Evolutionary conservation across 495 filamentous ascomycete genomes (phyloP).

Genomic region (Xylaria curta): DNA sequence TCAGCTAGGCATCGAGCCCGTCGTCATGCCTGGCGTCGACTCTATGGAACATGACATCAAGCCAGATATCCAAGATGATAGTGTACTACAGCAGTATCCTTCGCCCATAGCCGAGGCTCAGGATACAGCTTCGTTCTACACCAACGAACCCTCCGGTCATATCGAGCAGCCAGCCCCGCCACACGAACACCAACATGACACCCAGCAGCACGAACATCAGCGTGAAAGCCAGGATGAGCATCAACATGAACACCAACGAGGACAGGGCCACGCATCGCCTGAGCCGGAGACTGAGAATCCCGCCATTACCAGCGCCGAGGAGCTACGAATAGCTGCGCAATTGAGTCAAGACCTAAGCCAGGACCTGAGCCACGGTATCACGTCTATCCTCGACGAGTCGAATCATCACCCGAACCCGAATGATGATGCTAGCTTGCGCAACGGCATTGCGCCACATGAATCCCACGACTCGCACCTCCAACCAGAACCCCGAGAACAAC

Average conservation of each 20-base stretch:
- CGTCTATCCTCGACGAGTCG: constrained; percentile 28
- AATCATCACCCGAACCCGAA: constrained; percentile 19
- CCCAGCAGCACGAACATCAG: neutral
- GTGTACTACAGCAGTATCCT: constrained; percentile 34
- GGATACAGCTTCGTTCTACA: constrained; percentile 25
- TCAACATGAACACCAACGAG: neutral
- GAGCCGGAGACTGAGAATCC: constrained; percentile 41
- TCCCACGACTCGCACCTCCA: constrained; percentile 27
- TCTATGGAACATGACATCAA: constrained; percentile 36
- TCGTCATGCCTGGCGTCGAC: constrained; percentile 38
- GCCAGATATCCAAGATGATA: constrained; percentile 31
- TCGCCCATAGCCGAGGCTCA: constrained; percentile 31
- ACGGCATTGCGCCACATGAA: constrained; percentile 32
- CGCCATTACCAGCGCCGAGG: constrained; percentile 49
- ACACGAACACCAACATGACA: neutral
- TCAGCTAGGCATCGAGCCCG: constrained; percentile 26
- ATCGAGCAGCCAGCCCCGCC: constrained; percentile 2
- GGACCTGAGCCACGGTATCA: constrained; percentile 43
- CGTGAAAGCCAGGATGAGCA: neutral
- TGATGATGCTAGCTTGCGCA: constrained; percentile 33
- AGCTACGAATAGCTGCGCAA: constrained; percentile 60
- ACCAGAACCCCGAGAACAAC: constrained; percentile 21
- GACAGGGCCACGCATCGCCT: constrained; percentile 29
- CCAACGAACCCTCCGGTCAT: constrained; percentile 26
- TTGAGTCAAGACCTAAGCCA: constrained; percentile 53